Conservation (phyloP, 1,284 basidiomycete species). For the Leucoagaricus sp. region DNA sequence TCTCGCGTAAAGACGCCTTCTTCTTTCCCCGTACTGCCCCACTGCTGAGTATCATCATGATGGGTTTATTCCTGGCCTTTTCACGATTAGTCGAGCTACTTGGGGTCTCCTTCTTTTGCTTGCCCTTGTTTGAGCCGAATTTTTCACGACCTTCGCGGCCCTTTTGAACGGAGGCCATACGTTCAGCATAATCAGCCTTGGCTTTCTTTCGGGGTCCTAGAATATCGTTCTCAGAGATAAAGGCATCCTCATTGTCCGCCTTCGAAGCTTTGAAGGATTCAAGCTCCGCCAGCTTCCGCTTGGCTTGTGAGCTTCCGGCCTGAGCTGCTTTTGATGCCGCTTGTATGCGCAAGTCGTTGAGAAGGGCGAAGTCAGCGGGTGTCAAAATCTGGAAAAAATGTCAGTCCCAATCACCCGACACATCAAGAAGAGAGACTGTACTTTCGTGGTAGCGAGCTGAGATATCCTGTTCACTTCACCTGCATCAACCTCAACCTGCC, state of each 20-base stretch:
- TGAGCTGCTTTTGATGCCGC: constrained; percentile 79
- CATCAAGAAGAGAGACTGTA: constrained; percentile 23
- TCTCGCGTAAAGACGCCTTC: constrained; percentile 84
- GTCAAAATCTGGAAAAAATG: constrained; percentile 79
- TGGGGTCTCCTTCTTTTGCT: constrained; percentile 79
- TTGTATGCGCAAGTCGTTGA: constrained; percentile 88
- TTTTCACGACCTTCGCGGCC: constrained; percentile 96
- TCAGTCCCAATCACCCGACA: not conserved
- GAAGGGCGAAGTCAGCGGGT: constrained; percentile 93
- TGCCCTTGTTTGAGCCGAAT: constrained; percentile 88
- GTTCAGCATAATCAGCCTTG: constrained; percentile 94
- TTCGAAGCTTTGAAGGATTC: constrained; percentile 61
- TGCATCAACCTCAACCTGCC: constrained; percentile 21
- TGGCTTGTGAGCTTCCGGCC: constrained; percentile 73
- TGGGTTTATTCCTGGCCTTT: constrained; percentile 88
- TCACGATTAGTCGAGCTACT: constrained; percentile 89
- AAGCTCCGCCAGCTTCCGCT: constrained; percentile 83
- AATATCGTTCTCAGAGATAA: constrained; percentile 91
- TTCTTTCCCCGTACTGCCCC: constrained; percentile 81
- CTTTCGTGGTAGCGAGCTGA: constrained; percentile 78
- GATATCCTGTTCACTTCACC: constrained; percentile 44
- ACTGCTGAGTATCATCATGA: constrained; percentile 90
- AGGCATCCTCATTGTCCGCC: constrained; percentile 53
- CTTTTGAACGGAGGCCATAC: constrained; percentile 89
- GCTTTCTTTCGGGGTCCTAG: constrained; percentile 93